These are phyloP conservation scores for Coccinonectria pachysandricola DNA, from an alignment of 2,329 filamentous ascomycete species.

Conservation along the genomic window DNA sequence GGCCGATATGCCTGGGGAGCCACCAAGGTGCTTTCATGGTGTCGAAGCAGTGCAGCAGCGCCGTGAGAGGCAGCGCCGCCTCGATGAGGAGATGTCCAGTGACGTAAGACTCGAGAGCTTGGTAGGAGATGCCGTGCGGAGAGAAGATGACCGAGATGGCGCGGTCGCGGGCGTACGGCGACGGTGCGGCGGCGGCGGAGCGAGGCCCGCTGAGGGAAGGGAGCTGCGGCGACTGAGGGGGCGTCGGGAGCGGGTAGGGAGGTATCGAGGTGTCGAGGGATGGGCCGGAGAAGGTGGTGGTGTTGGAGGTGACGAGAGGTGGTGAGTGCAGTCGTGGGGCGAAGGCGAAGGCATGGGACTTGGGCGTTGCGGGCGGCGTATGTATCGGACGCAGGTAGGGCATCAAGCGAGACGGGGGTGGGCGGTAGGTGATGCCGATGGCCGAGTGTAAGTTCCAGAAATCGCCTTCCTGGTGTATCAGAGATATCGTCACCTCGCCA, in stretches of 20 bases:
- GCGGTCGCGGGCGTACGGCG: conserved; percentile 25
- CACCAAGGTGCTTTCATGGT: conserved; percentile 49
- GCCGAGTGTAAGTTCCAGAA: conserved; percentile 53
- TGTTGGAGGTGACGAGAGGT: conserved; percentile 3
- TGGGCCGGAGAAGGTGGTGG: conserved; percentile 1
- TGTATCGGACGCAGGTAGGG: conserved; percentile 9
- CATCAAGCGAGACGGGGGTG: conserved; percentile 31
- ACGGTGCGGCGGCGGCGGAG: conserved; percentile 23
- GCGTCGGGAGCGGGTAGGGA: conserved; percentile 23
- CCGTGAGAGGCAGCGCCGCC: conserved; percentile 50
- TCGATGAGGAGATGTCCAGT: conserved; percentile 45
- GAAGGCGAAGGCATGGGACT: conserved; percentile 1
- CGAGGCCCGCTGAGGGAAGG: conserved; percentile 25
- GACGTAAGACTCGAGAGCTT: conserved; percentile 43
- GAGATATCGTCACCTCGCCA: conserved; percentile 63
- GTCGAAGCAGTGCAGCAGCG: conserved; percentile 56
- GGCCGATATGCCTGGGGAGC: conserved; percentile 49
- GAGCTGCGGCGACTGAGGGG: conserved; percentile 24
- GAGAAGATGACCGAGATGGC: conserved; percentile 54
- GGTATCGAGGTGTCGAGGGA: conserved; percentile 2
- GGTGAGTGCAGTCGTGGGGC: conserved; percentile 5
- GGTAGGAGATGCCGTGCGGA: conserved; percentile 50
- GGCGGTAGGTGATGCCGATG: conserved; percentile 61
- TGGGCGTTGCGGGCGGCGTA: conserved; percentile 9
- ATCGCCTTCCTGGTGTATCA: conserved; percentile 51